Conservation (phyloP, 345 rosid genomes). For the Brassica napus region DNA sequence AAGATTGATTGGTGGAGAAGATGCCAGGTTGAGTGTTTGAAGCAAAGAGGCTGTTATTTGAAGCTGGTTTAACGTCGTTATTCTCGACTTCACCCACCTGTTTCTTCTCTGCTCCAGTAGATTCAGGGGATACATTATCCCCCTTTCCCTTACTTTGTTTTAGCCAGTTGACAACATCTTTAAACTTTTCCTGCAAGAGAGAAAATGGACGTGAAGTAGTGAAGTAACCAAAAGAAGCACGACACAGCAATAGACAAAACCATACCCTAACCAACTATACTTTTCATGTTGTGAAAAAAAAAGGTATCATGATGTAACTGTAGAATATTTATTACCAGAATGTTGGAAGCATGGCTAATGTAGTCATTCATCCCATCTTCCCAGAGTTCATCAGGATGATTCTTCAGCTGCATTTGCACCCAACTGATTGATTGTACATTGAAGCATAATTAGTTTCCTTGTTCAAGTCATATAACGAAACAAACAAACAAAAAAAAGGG, state of each 20-base stretch:
- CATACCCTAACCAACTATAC: not conserved
- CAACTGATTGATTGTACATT: conserved; percentile 52
- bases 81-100: conserved; percentile 45
- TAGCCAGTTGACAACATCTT: conserved; percentile 86
- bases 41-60: conserved; percentile 14
- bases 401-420: conserved; percentile 89
- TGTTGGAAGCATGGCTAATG: conserved; percentile 71
- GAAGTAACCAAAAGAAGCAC: not conserved
- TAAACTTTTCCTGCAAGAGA: conserved; percentile 68
- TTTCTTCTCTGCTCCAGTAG: conserved; percentile 49
- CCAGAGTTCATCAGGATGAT: conserved; percentile 98
- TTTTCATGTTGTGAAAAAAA: not conserved
- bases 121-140: conserved; percentile 48
- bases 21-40: conserved; percentile 32
- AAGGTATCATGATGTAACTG: not conserved
- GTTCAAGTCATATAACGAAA: not conserved
- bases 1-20: conserved; percentile 37
- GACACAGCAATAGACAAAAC: not conserved
- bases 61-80: conserved; percentile 40
- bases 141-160: conserved; percentile 60
- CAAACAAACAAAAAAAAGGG: not conserved
- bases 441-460: conserved; percentile 13
- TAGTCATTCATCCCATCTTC: conserved; percentile 86
- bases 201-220: not conserved
- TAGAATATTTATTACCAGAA: conserved; percentile 57